A percentile compares a stretch with the other conserved stretches of the same genome.
Conservation (phyloP, 768 basidiomycete species). For the Lactarius akahatsu region DNA sequence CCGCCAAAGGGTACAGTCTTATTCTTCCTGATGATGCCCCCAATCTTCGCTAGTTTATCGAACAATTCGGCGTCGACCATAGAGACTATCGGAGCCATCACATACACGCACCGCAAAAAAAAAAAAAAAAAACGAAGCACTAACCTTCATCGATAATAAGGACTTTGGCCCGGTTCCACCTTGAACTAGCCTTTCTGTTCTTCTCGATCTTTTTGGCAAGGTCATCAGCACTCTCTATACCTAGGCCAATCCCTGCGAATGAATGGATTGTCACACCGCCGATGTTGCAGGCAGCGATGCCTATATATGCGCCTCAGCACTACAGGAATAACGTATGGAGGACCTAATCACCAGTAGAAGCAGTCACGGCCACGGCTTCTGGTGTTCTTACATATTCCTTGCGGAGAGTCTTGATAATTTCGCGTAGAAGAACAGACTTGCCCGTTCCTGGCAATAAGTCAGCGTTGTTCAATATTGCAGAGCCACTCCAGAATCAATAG, state of each 20-base stretch:
- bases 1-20: slow-evolving; percentile 78
- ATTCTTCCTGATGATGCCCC: slow-evolving; percentile 57
- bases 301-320: slow-evolving; percentile 36
- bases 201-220: slow-evolving; percentile 67
- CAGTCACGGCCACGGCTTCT: slow-evolving; percentile 89
- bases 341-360: slow-evolving; percentile 70
- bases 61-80: slow-evolving; percentile 96
- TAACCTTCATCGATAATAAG: slow-evolving; percentile 81
- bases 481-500: slow-evolving; percentile 1
- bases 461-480: background rate
- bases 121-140: slow-evolving; percentile 14
- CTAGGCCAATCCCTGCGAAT: slow-evolving; percentile 92
- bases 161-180: slow-evolving; percentile 85
- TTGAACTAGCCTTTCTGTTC: slow-evolving; percentile 77
- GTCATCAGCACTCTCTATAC: slow-evolving; percentile 58
- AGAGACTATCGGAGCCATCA: slow-evolving; percentile 60
- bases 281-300: slow-evolving; percentile 96
- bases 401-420: slow-evolving; percentile 78
- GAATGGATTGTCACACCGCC: slow-evolving; percentile 95
- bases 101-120: slow-evolving; percentile 10
- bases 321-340: slow-evolving; percentile 3
- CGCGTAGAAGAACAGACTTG: slow-evolving; percentile 90
- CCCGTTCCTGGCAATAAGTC: slow-evolving; percentile 69
- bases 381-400: slow-evolving; percentile 50
- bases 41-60: slow-evolving; percentile 83